Percentiles rank a stretch among this genome's conserved stretches.
Evolutionary conservation across 257 asterid genomes (phyloP).

Genomic region (Coffea eugenioides): DNA sequence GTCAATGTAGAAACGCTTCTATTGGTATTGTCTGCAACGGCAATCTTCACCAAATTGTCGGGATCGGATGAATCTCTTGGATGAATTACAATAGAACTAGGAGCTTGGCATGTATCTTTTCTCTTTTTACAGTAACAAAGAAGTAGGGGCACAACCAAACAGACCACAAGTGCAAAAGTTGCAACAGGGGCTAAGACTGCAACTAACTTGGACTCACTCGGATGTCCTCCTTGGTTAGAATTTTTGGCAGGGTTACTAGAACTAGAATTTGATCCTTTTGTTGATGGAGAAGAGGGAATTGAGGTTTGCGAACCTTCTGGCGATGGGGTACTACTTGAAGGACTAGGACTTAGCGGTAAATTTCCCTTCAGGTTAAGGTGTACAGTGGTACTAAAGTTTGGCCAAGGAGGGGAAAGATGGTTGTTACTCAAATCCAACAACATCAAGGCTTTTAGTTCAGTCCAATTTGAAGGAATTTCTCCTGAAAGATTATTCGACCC

Average conservation of each 20-base stretch:
- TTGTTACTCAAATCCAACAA: conserved; percentile 63
- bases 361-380: conserved; percentile 54
- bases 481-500: conserved; percentile 68
- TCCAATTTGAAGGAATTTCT: conserved; percentile 57
- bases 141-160: conserved; percentile 47
- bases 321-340: conserved; percentile 33
- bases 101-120: conserved; percentile 24
- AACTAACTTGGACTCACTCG: conserved; percentile 35
- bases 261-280: conserved; percentile 20
- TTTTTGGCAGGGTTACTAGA: conserved; percentile 13
- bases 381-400: conserved; percentile 45
- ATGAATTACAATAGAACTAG: conserved; percentile 66
- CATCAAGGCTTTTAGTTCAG: conserved; percentile 54
- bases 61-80: conserved; percentile 67
- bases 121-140: conserved; percentile 53
- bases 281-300: conserved; percentile 7
- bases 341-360: conserved; percentile 35
- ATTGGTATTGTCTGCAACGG: conserved; percentile 42
- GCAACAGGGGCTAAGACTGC: conserved; percentile 55
- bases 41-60: conserved; percentile 55
- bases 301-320: conserved; percentile 31
- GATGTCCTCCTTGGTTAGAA: conserved; percentile 27
- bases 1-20: conserved; percentile 43
- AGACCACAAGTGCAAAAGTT: conserved; percentile 42
- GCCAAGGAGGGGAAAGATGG: conserved; percentile 68